These are phyloP conservation scores for Protostelium mycophagum DNA, from an alignment of 78 protist species.

Conservation along the genomic window DNA sequence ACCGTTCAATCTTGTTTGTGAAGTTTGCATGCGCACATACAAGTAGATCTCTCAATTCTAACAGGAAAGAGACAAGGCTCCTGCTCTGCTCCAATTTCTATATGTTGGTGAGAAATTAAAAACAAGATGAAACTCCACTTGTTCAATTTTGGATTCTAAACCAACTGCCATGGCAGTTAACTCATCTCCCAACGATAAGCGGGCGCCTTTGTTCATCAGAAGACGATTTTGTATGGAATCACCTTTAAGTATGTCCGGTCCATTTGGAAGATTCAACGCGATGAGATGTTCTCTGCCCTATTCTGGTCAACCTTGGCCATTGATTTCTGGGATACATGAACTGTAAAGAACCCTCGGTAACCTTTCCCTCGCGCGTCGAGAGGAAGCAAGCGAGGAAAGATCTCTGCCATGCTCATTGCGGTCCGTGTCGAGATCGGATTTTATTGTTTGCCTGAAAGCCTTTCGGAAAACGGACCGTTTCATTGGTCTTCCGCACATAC, in stretches of 20 bases:
- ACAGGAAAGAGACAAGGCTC: neutral
- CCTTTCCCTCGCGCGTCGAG: neutral
- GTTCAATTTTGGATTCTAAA: neutral
- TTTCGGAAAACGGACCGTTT: too few relatives aligned
- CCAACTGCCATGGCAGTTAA: neutral
- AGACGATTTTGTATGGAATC: neutral
- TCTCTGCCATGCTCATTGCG: neutral
- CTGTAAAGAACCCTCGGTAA: neutral
- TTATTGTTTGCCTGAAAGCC: too few relatives aligned
- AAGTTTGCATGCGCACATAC: neutral
- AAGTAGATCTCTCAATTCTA: neutral
- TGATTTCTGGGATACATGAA: neutral
- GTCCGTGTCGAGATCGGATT: too few relatives aligned
- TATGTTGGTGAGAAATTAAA: neutral
- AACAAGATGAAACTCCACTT: neutral
- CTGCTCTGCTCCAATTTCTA: neutral
- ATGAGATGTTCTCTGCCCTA: neutral
- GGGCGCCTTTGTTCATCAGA: neutral
- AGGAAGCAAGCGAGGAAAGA: neutral
- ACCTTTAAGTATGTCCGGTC: neutral
- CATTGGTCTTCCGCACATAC: too few relatives aligned
- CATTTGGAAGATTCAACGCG: neutral
- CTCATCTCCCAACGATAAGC: neutral
- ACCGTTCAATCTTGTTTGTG: neutral
- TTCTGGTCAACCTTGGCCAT: neutral